Conservation (phyloP, 2,329 filamentous ascomycete genomes). For the Aphanocladium album region DNA sequence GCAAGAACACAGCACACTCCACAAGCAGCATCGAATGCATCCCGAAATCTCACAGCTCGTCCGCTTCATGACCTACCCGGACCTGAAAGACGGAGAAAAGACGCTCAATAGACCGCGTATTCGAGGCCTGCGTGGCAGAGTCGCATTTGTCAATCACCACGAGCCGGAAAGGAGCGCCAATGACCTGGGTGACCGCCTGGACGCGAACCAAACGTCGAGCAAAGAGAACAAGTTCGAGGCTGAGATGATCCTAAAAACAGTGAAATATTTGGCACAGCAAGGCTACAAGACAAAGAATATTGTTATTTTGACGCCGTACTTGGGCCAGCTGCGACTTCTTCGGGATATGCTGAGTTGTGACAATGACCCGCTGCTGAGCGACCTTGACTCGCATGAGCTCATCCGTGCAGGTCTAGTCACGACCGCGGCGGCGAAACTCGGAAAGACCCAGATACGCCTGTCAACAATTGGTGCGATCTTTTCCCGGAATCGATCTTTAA, state of each 20-base stretch:
- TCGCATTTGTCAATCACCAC: slow-evolving; percentile 64
- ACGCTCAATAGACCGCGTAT: slow-evolving; percentile 44
- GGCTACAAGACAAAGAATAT: slow-evolving; percentile 62
- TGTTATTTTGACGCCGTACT: slow-evolving; percentile 67
- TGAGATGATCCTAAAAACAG: slow-evolving; percentile 57
- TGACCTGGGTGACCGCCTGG: slow-evolving; percentile 42
- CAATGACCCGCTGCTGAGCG: slow-evolving; percentile 62
- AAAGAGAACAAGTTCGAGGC: slow-evolving; percentile 62
- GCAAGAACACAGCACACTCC: slow-evolving; percentile 48
- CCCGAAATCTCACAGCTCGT: slow-evolving; percentile 61
- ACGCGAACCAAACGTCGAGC: slow-evolving; percentile 44
- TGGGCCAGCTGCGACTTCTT: slow-evolving; percentile 61
- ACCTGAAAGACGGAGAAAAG: slow-evolving; percentile 49
- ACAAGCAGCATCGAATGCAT: slow-evolving; percentile 62
- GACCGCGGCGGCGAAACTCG: slow-evolving; percentile 42
- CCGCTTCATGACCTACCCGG: slow-evolving; percentile 55
- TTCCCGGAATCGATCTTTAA: neutral
- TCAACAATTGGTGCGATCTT: slow-evolving; percentile 62
- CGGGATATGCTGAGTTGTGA: slow-evolving; percentile 46
- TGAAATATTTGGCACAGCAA: slow-evolving; percentile 66
- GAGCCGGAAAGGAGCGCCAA: slow-evolving; percentile 44
- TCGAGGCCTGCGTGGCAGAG: slow-evolving; percentile 52
- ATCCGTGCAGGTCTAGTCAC: slow-evolving; percentile 54
- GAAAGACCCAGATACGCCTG: slow-evolving; percentile 51
- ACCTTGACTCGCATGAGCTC: slow-evolving; percentile 61